phyloP scores from a whole-genome alignment of 2,329 filamentous ascomycete species.

The Botrytis paeoniae region DNA sequence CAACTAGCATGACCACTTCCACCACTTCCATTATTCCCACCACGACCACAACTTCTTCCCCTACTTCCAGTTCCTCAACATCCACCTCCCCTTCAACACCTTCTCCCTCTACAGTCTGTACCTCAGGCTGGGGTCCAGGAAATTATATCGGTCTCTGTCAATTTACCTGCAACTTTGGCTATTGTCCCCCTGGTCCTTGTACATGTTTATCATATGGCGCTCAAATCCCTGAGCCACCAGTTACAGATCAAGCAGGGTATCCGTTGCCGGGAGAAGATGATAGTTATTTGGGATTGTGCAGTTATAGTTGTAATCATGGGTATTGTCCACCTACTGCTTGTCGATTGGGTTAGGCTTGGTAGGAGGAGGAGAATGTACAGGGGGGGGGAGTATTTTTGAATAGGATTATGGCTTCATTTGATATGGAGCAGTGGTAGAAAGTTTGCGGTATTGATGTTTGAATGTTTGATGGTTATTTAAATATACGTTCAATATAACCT shows the following conservation, averaged over 20 bases:
- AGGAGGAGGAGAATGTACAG: too few relatives aligned
- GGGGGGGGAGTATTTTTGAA: background rate
- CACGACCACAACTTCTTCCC: background rate
- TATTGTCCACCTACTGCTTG: constrained; percentile 34
- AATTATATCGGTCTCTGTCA: constrained; percentile 41
- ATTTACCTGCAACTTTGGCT: constrained; percentile 34
- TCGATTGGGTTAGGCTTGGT: background rate
- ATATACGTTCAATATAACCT: too few relatives aligned
- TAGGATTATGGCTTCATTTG: background rate
- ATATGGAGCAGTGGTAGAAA: background rate
- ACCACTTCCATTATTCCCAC: background rate
- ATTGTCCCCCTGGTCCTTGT: constrained; percentile 31
- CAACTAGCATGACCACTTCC: background rate
- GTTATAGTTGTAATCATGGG: constrained; percentile 46
- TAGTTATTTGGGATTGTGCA: constrained; percentile 46
- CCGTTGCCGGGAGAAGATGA: constrained; percentile 38
- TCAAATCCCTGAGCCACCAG: constrained; percentile 24
- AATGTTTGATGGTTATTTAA: background rate
- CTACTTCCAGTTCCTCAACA: constrained; percentile 5
- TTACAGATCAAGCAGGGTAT: constrained; percentile 38
- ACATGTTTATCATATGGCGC: constrained; percentile 27
- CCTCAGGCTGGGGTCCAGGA: constrained; percentile 32
- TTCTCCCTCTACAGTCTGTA: constrained; percentile 23
- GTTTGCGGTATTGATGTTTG: background rate
- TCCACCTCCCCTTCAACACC: constrained; percentile 15